Conservation (phyloP, 2,329 filamentous ascomycete species). For the Elsinoe necatrix region DNA sequence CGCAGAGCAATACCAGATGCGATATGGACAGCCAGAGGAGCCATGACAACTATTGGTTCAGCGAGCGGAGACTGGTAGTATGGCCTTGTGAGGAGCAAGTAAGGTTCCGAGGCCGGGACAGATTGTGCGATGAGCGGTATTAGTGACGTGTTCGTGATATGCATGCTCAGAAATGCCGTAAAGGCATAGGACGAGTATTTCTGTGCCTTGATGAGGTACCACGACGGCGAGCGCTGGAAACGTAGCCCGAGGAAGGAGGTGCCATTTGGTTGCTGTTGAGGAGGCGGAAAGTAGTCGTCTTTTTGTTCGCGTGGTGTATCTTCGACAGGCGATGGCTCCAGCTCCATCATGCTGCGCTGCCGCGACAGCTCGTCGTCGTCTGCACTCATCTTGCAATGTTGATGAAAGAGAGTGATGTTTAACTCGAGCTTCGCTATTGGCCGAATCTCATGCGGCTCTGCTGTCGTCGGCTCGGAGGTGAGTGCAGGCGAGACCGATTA, state of each 20-base stretch:
- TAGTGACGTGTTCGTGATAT: constrained; percentile 72
- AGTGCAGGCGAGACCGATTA: too few relatives aligned
- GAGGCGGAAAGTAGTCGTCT: constrained; percentile 39
- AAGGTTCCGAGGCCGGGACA: constrained; percentile 67
- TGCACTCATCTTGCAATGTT: constrained; percentile 19
- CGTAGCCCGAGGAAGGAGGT: constrained; percentile 27
- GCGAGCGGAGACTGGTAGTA: constrained; percentile 78
- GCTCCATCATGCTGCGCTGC: constrained; percentile 50
- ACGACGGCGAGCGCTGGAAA: constrained; percentile 60
- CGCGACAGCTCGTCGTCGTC: constrained; percentile 20
- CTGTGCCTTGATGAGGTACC: constrained; percentile 70
- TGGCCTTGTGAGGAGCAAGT: constrained; percentile 82
- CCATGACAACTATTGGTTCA: constrained; percentile 69
- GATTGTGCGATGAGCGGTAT: constrained; percentile 68
- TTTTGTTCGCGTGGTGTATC: constrained; percentile 42
- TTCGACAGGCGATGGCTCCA: constrained; percentile 77
- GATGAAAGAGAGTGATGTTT: not conserved
- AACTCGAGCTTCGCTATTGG: not conserved
- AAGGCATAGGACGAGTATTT: constrained; percentile 85
- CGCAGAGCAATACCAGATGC: constrained; percentile 69
- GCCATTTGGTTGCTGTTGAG: constrained; percentile 16
- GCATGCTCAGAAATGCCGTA: constrained; percentile 64
- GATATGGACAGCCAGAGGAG: constrained; percentile 69
- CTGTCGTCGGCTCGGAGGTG: not conserved
- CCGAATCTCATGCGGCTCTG: not conserved